Percentiles rank a stretch among this genome's conserved stretches.
Conservation (phyloP, 805 yeast genomes). For the Lipomyces oligophaga region DNA sequence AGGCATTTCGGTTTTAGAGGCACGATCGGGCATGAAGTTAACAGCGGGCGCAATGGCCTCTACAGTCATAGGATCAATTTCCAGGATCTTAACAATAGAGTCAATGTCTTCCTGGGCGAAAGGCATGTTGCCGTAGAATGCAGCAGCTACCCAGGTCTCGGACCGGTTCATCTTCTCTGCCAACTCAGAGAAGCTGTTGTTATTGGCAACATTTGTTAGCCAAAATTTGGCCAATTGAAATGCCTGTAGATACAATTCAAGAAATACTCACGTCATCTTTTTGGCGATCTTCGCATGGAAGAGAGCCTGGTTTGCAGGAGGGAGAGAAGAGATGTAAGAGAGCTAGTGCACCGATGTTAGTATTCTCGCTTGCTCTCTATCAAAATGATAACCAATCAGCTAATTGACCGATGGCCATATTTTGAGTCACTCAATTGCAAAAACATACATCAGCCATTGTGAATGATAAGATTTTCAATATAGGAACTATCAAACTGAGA, state of each 20-base stretch:
- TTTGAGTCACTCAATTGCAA: not conserved
- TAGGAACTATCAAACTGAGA: not conserved
- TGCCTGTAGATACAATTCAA: not conserved
- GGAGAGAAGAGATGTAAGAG: constrained; percentile 24
- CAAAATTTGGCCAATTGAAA: not conserved
- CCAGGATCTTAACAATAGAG: constrained; percentile 22
- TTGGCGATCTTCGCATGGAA: constrained; percentile 29
- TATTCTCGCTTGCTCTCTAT: not conserved
- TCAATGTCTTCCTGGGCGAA: constrained; percentile 25
- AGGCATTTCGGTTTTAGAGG: constrained; percentile 19
- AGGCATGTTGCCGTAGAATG: constrained; percentile 31
- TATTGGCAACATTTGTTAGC: not conserved
- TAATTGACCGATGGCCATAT: too few species aligned
- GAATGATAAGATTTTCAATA: not conserved
- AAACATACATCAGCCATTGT: constrained; percentile 22
- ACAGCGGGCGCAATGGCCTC: constrained; percentile 25
- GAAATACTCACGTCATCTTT: constrained; percentile 19
- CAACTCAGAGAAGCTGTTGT: constrained; percentile 24
- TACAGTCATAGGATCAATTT: constrained; percentile 19
- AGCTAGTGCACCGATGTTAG: constrained; percentile 11
- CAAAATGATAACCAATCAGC: not conserved
- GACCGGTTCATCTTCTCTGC: constrained; percentile 28
- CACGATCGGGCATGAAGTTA: constrained; percentile 25
- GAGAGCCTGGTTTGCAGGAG: constrained; percentile 28
- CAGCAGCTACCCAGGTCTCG: constrained; percentile 30